Evolutionary conservation across 1,284 basidiomycete species (phyloP), one percentile per base, ranked within the genome.

Genomic region (Phenoliferia sp.): DNA sequence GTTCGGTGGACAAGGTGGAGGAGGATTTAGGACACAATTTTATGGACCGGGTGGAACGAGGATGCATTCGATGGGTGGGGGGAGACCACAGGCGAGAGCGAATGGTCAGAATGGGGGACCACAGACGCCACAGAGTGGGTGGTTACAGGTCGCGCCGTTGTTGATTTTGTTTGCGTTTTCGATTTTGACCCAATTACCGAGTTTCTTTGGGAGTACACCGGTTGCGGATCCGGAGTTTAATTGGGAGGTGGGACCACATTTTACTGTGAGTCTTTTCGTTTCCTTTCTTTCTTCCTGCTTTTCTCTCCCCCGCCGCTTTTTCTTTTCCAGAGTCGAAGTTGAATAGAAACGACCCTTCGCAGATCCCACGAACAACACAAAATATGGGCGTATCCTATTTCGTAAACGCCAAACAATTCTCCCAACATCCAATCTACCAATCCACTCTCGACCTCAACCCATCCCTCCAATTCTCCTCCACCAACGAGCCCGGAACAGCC

Each of bases 101-200:
- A 31, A 44, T 35, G 58, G 29, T 66, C 64, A 75, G 74, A 48
- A 50, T n/a, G n/a, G n/a, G n/a, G 39, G 39, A 4, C 31, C 52
- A 32, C 69, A 77, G 80, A 74, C 67, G 80, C 75, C 87, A 64
- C 86, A 89, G 29, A 88, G 89, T 15, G 78, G 89, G 48, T 81
- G 92, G 76, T 80, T 91, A 32, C 93, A 97, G 77, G 84, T 98
- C 26, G 83, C 96, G 19, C 95, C 96, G 10, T 83, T 99, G 34
- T 79, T 95, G 70, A 78, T 96, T 60, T 82, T 97, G 36, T 88
- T 94, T 76, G 84, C 83, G 1, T 90, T 97, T 79, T 94, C 93
- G 7, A 79, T 98, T 69, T 79, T 97, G 65, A 89, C 90, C 32
- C 88, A 92, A 62, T 80, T 98, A 7, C 93, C 94, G 1, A 86